Evolutionary conservation across 2,329 filamentous ascomycete species (phyloP), one percentile per base, ranked within the genome.

Genomic region (Huntiella moniliformis): DNA sequence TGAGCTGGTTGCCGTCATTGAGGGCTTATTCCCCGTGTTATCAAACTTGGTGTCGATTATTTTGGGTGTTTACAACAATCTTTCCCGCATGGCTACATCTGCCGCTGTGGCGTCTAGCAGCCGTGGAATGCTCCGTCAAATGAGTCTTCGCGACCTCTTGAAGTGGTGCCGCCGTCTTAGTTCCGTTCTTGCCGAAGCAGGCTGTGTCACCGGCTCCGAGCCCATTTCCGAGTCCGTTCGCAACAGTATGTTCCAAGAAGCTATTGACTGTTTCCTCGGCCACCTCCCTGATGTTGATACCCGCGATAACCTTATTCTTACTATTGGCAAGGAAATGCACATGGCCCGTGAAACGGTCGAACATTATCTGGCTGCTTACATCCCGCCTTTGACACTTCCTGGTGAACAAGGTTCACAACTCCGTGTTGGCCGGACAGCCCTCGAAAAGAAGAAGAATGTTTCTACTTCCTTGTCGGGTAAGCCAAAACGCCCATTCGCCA

Each of bases 191-290:
- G 56, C 68, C 46, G 60, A 68, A 6, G 66, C 71, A 8, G 73
- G 77, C 1, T 74, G 75, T 16, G 78, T 71, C 52, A 79, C 72
- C 17, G 75, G 77, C 8, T 68, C 73, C 15, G 82, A 91, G 57
- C 68, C 79, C 0, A 74, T 86, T 16, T 75, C 69, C n/a, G 82
- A 88, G 54, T 72, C 71, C 1, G 74, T 74, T 1, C 68, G 74
- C 52, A 81, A 95, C 55, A 77, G 81, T 54, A 93, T 96, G 61
- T 95, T 95, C 56, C 74, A 94, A 64, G 91, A 98, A 57, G 83
- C 86, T 1, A 71, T 91, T 44, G 91, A 98, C 60, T 92, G 87
- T 57, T 96, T 98, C 59, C 78, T 84, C 37, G 83, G 82, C 45
- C 84, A 81, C 56, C 67, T 91, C 39, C 79, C 81, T 7, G 79